Conservation (phyloP, 2,329 filamentous ascomycete species). For the Ceratocystis diversiconidia region DNA sequence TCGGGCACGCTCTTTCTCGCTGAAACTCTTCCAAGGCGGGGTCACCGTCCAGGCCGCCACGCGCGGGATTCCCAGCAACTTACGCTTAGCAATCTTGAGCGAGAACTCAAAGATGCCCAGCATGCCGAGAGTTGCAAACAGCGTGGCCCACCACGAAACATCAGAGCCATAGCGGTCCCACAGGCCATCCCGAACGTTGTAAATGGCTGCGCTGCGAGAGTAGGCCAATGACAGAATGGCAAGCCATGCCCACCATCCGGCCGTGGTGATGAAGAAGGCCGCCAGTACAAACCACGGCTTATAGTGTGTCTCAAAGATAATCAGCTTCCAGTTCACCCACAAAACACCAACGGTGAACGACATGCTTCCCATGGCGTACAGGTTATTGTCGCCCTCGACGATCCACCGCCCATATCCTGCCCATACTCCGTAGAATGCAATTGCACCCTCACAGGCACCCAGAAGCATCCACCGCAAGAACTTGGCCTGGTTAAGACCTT, state of each 20-base stretch:
- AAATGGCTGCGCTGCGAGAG: constrained; percentile 35
- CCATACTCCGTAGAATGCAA: constrained; percentile 55
- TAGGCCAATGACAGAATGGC: constrained; percentile 55
- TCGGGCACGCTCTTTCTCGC: constrained; percentile 22
- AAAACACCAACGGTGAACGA: constrained; percentile 57
- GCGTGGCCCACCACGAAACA: constrained; percentile 57
- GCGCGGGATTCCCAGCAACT: constrained; percentile 28
- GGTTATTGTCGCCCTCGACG: constrained; percentile 46
- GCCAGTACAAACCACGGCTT: constrained; percentile 50
- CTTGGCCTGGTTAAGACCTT: constrained; percentile 58
- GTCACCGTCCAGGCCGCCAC: constrained; percentile 17
- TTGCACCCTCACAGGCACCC: constrained; percentile 55
- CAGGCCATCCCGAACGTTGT: constrained; percentile 56
- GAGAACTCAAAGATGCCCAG: constrained; percentile 52
- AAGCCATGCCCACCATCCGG: constrained; percentile 63
- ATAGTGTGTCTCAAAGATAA: constrained; percentile 66
- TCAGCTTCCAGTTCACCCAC: constrained; percentile 62
- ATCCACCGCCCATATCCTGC: constrained; percentile 34
- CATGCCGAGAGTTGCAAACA: constrained; percentile 48
- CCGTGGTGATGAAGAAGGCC: constrained; percentile 43
- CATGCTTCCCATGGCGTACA: constrained; percentile 62
- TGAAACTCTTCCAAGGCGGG: constrained; percentile 23
- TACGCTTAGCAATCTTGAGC: constrained; percentile 36
- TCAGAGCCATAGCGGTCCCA: constrained; percentile 52
- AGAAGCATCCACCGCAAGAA: constrained; percentile 69